A percentile compares a stretch with the other conserved stretches of the same genome.
These are phyloP conservation scores for Circinella umbellata DNA, from an alignment of 371 early-diverging fungal species.

Conservation along the genomic window DNA sequence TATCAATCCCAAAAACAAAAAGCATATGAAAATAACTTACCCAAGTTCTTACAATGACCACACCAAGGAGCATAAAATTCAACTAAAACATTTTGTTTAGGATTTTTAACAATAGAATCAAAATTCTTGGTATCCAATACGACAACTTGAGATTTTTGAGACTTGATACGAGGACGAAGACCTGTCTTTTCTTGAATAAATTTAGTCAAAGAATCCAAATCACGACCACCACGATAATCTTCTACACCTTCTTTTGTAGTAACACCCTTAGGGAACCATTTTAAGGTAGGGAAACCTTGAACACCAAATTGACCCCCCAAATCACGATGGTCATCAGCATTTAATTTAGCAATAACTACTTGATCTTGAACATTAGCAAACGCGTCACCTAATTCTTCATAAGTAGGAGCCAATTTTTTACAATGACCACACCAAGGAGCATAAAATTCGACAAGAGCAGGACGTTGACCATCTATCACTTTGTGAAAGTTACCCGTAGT, in stretches of 20 bases:
- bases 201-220: slow-evolving; percentile 71
- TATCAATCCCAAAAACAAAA: too few species aligned
- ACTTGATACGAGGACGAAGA: slow-evolving; percentile 62
- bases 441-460: slow-evolving; percentile 94
- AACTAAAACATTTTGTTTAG: slow-evolving; percentile 73
- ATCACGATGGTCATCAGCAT: slow-evolving; percentile 86
- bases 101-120: slow-evolving; percentile 64
- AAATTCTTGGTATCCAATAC: slow-evolving; percentile 72
- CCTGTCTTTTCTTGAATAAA: slow-evolving; percentile 86
- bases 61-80: slow-evolving; percentile 90
- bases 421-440: slow-evolving; percentile 97
- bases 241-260: slow-evolving; percentile 64
- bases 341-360: slow-evolving; percentile 89
- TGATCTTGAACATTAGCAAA: slow-evolving; percentile 70
- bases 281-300: slow-evolving; percentile 90
- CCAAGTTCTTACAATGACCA: slow-evolving; percentile 84
- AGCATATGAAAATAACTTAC: slow-evolving; percentile 23
- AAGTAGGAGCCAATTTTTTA: slow-evolving; percentile 86
- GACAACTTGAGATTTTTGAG: slow-evolving; percentile 65
- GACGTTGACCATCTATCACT: slow-evolving; percentile 84
- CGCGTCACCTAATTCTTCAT: slow-evolving; percentile 81
- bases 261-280: slow-evolving; percentile 90
- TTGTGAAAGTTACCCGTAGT: slow-evolving; percentile 79
- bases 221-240: slow-evolving; percentile 84
- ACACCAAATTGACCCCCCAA: slow-evolving; percentile 76